Evolutionary conservation across 2,329 filamentous ascomycete genomes (phyloP), one percentile per base, ranked within the genome.

Genomic region (Chrysoporthe cubensis): DNA sequence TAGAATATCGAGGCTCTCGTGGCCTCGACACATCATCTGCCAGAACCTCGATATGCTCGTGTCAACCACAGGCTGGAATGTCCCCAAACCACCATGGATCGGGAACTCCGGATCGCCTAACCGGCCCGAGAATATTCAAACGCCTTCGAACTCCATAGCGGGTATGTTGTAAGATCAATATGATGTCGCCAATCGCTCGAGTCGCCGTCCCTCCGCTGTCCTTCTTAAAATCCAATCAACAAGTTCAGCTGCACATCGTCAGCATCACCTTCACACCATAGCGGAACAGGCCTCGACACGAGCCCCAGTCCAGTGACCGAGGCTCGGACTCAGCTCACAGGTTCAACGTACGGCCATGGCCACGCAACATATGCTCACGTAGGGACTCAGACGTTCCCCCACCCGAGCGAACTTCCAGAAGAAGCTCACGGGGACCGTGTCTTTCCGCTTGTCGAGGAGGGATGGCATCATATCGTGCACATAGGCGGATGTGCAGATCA

Each of bases 351-450:
- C 96, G 72, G 96, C 96, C 94, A 99, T 98, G 74, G 93, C 80
- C 43, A 97, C 85, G 78, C 95, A 98, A 78, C 93, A 96, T 77
- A 98, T 83, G 82, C 93, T 96, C 75, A 99, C 93, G 79, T 98
- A 98, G 54, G 96, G 96, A 78, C 94, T 97, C 72, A 99, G 79
- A 71, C 96, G 84, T 83, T 99, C 96, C 48, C 96, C 96, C 77
- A 99, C 89, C 71, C 96, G 86, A 37, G 96, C 96, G 71, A 89
- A 94, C 81, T 98, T 97, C 96, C 96, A 99, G 78, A 98, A 96
- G 70, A 97, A 90, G 64, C 93, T 93, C 74, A 93, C 88, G 62
- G 93, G 82, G 16, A 91, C 94, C 18, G 63, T 65, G 72, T 66
- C 65, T 84, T 96, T 97, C 79, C 97, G 96, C 63, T 92, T 87